Percentiles rank a stretch among this genome's conserved stretches.
Evolutionary conservation across 495 filamentous ascomycete species (phyloP).

Genomic region (Pyronema domesticum): DNA sequence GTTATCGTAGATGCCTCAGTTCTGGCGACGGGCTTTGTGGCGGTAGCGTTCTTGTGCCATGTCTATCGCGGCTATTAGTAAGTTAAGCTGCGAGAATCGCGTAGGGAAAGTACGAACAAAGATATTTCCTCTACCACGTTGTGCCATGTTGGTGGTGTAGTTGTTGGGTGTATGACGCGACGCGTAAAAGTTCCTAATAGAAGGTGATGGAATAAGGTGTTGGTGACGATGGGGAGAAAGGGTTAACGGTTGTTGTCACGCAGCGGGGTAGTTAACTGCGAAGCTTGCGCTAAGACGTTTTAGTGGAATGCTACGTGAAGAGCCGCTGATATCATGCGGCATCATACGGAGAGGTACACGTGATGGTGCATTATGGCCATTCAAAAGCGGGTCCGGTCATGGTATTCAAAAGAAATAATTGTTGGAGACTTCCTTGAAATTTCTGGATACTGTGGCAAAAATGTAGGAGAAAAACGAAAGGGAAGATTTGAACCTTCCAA

Average conservation of each 20-base stretch:
- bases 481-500: no score
- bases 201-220: neutral
- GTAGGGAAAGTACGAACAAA: neutral
- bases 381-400: no score
- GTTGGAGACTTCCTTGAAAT: no score
- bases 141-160: no score
- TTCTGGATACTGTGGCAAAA: no score
- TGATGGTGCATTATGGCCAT: no score
- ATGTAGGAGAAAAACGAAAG: no score
- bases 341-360: no score
- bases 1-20: neutral
- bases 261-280: neutral
- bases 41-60: no score
- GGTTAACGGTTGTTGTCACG: neutral
- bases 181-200: neutral
- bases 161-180: neutral
- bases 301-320: neutral
- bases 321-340: neutral
- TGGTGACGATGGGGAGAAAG: neutral
- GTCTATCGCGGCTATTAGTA: neutral
- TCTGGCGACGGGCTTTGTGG: no score
- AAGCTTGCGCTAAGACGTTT: neutral
- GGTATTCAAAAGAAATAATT: no score
- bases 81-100: neutral
- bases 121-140: neutral